Percentiles rank a stretch among this genome's conserved stretches.
Conservation (phyloP, 2,329 filamentous ascomycete species). For the Pseudocercospora vitis region DNA sequence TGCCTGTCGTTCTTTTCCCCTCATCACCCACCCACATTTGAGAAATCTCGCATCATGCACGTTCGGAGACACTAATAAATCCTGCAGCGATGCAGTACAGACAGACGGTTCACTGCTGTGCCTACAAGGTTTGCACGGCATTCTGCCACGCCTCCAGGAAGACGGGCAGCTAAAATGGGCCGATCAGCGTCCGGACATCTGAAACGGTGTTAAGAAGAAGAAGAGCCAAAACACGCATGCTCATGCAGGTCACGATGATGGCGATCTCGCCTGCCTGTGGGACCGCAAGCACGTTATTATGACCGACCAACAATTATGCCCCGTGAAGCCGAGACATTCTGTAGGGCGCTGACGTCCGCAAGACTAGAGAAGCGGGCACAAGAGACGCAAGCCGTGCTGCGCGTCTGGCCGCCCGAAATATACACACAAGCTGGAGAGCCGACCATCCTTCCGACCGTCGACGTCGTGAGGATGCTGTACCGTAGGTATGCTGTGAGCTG, state of each 20-base stretch:
- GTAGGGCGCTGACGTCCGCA: too few species aligned
- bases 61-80: not conserved
- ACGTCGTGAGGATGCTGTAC: not conserved
- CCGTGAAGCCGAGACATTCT: too few species aligned
- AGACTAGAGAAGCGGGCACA: not conserved
- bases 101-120: too few species aligned
- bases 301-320: too few species aligned
- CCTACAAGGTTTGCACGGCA: too few species aligned
- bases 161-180: not conserved
- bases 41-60: not conserved
- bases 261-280: not conserved
- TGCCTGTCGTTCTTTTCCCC: not conserved
- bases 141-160: too few species aligned
- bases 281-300: not conserved
- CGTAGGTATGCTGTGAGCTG: conserved; percentile 1
- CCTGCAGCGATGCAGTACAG: too few species aligned
- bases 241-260: not conserved
- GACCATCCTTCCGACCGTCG: conserved; percentile 1
- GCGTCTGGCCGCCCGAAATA: not conserved
- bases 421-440: conserved; percentile 8
- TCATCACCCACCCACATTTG: not conserved
- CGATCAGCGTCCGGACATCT: not conserved
- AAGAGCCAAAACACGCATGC: not conserved
- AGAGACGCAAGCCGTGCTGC: not conserved
- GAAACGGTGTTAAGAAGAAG: not conserved